These are phyloP conservation scores for Cantharellus anzutake DNA, from an alignment of 768 basidiomycete species.

Conservation along the genomic window DNA sequence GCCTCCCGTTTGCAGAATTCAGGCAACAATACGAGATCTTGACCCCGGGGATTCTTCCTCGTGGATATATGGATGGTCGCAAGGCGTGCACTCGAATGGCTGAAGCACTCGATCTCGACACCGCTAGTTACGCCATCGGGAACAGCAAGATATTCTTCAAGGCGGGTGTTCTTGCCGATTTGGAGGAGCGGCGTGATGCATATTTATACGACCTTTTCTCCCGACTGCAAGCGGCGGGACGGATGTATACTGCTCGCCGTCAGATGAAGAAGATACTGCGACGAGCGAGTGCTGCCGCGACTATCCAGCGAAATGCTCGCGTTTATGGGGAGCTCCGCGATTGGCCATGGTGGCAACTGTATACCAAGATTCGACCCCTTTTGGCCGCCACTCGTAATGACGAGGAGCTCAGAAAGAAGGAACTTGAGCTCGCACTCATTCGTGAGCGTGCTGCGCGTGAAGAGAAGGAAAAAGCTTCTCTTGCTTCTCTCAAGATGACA, in stretches of 20 bases:
- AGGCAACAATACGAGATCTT: slow-evolving; percentile 91
- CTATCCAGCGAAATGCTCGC: slow-evolving; percentile 85
- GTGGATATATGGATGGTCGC: slow-evolving; percentile 94
- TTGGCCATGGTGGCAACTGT: slow-evolving; percentile 99
- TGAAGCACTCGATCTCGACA: slow-evolving; percentile 71
- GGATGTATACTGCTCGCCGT: slow-evolving; percentile 71
- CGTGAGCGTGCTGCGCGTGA: slow-evolving; percentile 81
- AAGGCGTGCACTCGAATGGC: slow-evolving; percentile 89
- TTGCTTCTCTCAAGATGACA: slow-evolving; percentile 65
- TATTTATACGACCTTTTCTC: slow-evolving; percentile 82
- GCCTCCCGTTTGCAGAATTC: slow-evolving; percentile 93
- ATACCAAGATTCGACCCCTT: slow-evolving; percentile 87
- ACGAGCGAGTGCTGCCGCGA: slow-evolving; percentile 74
- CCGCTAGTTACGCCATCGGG: slow-evolving; percentile 70
- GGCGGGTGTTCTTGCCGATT: slow-evolving; percentile 87
- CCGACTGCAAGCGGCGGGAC: slow-evolving; percentile 64
- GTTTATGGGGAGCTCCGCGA: slow-evolving; percentile 78
- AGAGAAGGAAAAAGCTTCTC: slow-evolving; percentile 52
- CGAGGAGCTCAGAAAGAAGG: slow-evolving; percentile 77
- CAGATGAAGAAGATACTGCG: slow-evolving; percentile 92
- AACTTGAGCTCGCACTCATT: slow-evolving; percentile 57
- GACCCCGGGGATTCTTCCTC: slow-evolving; percentile 81
- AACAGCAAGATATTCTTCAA: slow-evolving; percentile 99
- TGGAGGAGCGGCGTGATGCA: slow-evolving; percentile 81
- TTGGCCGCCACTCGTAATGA: slow-evolving; percentile 85